Evolutionary conservation across 225 moss, liverwort and hornwort species (phyloP), one percentile per base, ranked within the genome.

Genomic region (Climacium dendroides): DNA sequence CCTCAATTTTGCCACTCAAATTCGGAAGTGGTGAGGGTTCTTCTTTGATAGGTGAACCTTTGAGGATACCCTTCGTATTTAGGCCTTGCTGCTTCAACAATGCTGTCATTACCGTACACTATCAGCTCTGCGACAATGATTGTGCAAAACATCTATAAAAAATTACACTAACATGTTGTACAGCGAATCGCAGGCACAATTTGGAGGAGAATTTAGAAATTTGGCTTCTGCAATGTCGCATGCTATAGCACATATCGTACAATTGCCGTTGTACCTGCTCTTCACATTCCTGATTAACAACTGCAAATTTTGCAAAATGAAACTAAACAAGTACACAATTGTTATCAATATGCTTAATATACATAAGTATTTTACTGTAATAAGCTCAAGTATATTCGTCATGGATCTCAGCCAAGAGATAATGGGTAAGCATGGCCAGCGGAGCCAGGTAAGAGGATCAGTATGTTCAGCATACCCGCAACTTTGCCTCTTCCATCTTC

Each of bases 401-500:
- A 75, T 80, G 57, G 86, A 83, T 55, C 35, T 54, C 59, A 86
- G 64, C 63, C 39, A 86, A 63, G 52, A 87, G 45, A 83, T 47
- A 80, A 71, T 88, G 81, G 50, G 81, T 71, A 90, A 74, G 70
- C 61, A 87, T 45, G 82, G 32, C 69, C 74, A 59, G 60, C 65
- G 82, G 82, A 88, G 24, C 26, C 74, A 54, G 50, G 48, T 34
- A 69, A 61, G 77, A 48, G 73, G 70, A 58, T 74, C 39, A 19
- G 69, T 55, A 61, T 53, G 58, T 71, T 87, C 83, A 75, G 64
- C 87, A 80, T 91, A 96, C 98, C 98, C 90, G 98, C 97, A 95
- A 98, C 97, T 90, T 96, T 98, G 92, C 98, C 97, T 85, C 98
- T 97, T 82, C 98, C 98, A 79, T 98, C 98, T 91, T 97, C 97